Base-by-base conservation (phyloP, 2,329 filamentous ascomycete species). In the Trichoderma hamatum region DNA sequence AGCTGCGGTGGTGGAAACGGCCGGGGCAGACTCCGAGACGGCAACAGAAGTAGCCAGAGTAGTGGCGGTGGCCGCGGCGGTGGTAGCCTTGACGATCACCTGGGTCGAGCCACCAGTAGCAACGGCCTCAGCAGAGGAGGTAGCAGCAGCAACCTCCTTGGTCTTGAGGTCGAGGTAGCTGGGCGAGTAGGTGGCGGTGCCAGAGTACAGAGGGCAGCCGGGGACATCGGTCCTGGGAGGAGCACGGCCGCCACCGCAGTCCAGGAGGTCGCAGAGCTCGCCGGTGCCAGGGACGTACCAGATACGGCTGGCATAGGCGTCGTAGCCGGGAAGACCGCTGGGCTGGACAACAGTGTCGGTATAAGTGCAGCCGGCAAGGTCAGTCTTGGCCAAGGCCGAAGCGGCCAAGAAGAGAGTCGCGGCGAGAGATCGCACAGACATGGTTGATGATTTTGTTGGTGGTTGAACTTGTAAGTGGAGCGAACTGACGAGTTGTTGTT, bases 171-270 rank as follows among this genome's bases (percentile, higher is more conserved):
- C 73, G 59, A 88, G 77, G 77, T 80, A 89, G 55, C 76, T 80
- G 10, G 86, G 85, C 68, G 81, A 81, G 77, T 87, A 86, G 14
- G 83, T 84, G 19, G 80, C 84, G 30, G 86, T 88, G 71, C 88
- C 88, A 2, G 75, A 73, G 80, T 90, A 90, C 4, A 68, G 74
- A 2, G 78, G 74, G 74, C 89, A 92, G 2, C 89, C 89, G 0
- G 89, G 89, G 26, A 88, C 85, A 30, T 83, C 85, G 19, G 85
- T 87, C 81, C 88, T 90, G 70, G 88, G 85, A 3, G 89, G 87
- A 10, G 88, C 89, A 56, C 85, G 83, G 67, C 89, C 89, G 72
- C 89, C 89, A 69, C 89, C 89, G 78, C 89, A 91, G 84, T 91
- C 89, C 72, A 89, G 83, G 71, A 87, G 75, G 13, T 82, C 81